Conservation (phyloP, 169 alveolate species). For the Plasmodium vivax region DNA sequence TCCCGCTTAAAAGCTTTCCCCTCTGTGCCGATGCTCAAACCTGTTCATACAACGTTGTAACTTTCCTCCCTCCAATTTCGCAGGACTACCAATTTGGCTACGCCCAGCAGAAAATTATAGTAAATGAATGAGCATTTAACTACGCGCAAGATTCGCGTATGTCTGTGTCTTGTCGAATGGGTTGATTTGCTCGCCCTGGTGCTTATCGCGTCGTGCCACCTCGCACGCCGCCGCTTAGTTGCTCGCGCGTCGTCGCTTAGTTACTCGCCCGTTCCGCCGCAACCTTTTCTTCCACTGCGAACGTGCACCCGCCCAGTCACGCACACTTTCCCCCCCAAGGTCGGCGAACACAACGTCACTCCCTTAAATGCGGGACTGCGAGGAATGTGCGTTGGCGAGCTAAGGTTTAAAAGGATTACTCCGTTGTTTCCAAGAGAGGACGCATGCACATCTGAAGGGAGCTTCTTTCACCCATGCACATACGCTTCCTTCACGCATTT, state of each 20-base stretch:
- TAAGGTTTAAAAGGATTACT: constrained; percentile 69
- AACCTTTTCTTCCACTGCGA: background rate
- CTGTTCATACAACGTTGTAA: background rate
- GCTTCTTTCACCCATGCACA: background rate
- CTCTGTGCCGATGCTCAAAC: background rate
- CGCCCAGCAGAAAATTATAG: constrained; percentile 71
- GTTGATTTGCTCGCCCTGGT: background rate
- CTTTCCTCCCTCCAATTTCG: background rate
- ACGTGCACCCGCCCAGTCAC: background rate
- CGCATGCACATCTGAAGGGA: background rate
- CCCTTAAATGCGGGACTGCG: constrained; percentile 80
- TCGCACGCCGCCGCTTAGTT: background rate
- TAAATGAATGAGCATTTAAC: background rate
- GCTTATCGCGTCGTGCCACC: background rate
- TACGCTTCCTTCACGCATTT: background rate
- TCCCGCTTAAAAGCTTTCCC: background rate
- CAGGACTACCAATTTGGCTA: constrained; percentile 64
- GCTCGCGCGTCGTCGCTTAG: background rate
- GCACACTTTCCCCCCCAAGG: constrained; percentile 57
- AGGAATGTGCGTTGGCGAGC: constrained; percentile 84
- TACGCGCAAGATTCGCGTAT: background rate
- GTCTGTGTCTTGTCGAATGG: background rate
- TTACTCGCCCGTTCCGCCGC: background rate
- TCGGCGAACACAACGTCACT: constrained; percentile 80
- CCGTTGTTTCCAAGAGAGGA: background rate